Evolutionary conservation across 164 flowering plant genomes (phyloP).

Genomic region (Vitis labrusca): DNA sequence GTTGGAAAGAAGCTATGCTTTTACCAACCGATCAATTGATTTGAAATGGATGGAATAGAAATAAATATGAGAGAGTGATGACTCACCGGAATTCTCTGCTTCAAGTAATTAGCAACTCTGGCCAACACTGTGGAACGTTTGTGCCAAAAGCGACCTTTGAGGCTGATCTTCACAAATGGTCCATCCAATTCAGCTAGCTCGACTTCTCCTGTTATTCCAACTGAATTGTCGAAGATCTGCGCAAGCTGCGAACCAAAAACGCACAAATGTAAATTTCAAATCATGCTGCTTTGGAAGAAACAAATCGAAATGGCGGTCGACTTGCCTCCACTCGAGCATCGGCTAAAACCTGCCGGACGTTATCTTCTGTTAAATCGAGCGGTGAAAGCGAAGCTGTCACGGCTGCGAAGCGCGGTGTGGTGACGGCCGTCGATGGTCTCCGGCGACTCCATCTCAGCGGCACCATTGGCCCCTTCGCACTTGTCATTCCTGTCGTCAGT

Average conservation of each 20-base stretch:
- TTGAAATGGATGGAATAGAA: too few relatives aligned
- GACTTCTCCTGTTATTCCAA: slow-evolving; percentile 84
- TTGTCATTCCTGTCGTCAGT: too few relatives aligned
- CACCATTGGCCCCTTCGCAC: too few relatives aligned
- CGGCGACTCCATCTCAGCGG: not conserved
- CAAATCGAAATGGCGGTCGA: not conserved
- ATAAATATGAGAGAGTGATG: not conserved
- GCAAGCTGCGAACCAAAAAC: slow-evolving; percentile 47
- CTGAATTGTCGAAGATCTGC: slow-evolving; percentile 73
- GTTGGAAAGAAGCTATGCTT: too few relatives aligned
- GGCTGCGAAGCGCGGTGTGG: slow-evolving; percentile 2
- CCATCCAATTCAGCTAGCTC: slow-evolving; percentile 92
- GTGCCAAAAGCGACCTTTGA: slow-evolving; percentile 93
- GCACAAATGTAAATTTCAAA: not conserved
- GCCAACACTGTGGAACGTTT: slow-evolving; percentile 66
- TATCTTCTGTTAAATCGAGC: slow-evolving; percentile 61
- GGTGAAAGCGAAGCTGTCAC: slow-evolving; percentile 33
- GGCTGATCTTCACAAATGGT: slow-evolving; percentile 83
- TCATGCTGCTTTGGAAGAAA: not conserved
- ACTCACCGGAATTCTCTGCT: slow-evolving; percentile 90
- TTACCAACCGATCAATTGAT: too few relatives aligned
- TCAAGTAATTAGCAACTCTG: slow-evolving; percentile 79
- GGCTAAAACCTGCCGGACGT: slow-evolving; percentile 39
- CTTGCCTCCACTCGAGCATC: slow-evolving; percentile 54
- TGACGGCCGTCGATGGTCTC: slow-evolving; percentile 3